phyloP scores from a whole-genome alignment of 257 asterid species.

The Scutellaria galericulata region DNA sequence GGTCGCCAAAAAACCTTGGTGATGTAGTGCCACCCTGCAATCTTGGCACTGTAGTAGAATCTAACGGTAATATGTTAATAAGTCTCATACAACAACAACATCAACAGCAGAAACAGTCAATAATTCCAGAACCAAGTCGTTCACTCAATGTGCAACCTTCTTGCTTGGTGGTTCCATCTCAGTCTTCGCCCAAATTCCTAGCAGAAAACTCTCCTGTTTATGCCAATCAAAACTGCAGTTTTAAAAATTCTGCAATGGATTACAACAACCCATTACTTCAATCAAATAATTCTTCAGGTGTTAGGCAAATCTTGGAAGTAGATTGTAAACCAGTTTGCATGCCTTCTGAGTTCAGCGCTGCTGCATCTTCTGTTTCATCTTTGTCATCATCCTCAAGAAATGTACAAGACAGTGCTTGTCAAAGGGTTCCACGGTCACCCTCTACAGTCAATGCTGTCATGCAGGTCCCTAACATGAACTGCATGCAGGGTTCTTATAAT shows the following conservation, averaged over 20 bases:
- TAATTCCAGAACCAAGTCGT: slow-evolving; percentile 44
- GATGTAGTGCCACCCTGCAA: slow-evolving; percentile 44
- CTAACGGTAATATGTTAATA: slow-evolving; percentile 45
- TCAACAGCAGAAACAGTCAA: slow-evolving; percentile 49
- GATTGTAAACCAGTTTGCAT: slow-evolving; percentile 43
- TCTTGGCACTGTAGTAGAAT: slow-evolving; percentile 41
- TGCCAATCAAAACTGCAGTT: slow-evolving; percentile 44
- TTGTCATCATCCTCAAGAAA: slow-evolving; percentile 45
- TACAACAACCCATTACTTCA: slow-evolving; percentile 45
- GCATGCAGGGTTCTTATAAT: slow-evolving; percentile 44
- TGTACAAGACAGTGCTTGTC: slow-evolving; percentile 42
- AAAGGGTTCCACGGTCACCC: slow-evolving; percentile 48
- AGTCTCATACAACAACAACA: slow-evolving; percentile 52
- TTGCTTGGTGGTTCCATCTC: slow-evolving; percentile 77
- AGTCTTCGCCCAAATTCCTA: slow-evolving; percentile 55
- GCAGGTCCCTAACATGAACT: slow-evolving; percentile 43
- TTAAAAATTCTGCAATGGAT: slow-evolving; percentile 46
- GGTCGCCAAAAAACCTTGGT: slow-evolving; percentile 53
- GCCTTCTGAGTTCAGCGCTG: slow-evolving; percentile 45
- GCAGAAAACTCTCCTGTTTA: slow-evolving; percentile 51
- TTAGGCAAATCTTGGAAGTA: slow-evolving; percentile 45
- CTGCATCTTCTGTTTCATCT: slow-evolving; percentile 49
- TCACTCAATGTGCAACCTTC: slow-evolving; percentile 74
- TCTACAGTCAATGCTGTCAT: slow-evolving; percentile 39
- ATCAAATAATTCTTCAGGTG: slow-evolving; percentile 49